A percentile compares a stretch with the other conserved stretches of the same genome.
Evolutionary conservation across 257 asterid genomes (phyloP).

Genomic region (Salvia rosmarinus): DNA sequence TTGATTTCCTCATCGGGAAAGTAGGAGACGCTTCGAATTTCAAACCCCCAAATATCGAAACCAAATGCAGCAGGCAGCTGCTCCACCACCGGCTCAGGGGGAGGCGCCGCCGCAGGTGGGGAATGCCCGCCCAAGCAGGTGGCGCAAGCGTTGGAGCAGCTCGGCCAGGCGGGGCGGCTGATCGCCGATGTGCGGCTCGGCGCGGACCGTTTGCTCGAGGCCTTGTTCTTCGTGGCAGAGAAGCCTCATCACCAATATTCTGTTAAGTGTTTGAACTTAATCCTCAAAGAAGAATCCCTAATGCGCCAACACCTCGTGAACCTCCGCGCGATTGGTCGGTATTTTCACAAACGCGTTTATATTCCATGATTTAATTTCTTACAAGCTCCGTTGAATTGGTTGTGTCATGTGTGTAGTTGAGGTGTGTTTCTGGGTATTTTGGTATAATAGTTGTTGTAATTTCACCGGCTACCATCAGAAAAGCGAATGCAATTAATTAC

Average conservation of each 20-base stretch:
- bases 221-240: conserved; percentile 64
- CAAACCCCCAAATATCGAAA: conserved; percentile 7
- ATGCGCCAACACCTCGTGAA: conserved; percentile 79
- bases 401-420: background rate
- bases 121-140: conserved; percentile 97
- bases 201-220: conserved; percentile 87
- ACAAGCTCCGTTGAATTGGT: background rate
- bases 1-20: background rate
- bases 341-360: background rate
- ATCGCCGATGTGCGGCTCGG: conserved; percentile 91
- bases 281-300: conserved; percentile 67
- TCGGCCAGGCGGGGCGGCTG: conserved; percentile 84
- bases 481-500: background rate
- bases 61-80: conserved; percentile 57
- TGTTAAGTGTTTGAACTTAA: conserved; percentile 63
- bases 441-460: conserved; percentile 3
- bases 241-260: conserved; percentile 69
- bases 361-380: conserved; percentile 14
- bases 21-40: background rate
- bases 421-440: background rate
- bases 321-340: conserved; percentile 77
- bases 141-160: conserved; percentile 91
- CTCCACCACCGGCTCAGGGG: conserved; percentile 41
- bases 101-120: conserved; percentile 46
- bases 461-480: background rate